Conservation (phyloP, 495 filamentous ascomycete species). For the Tuber brumale region DNA sequence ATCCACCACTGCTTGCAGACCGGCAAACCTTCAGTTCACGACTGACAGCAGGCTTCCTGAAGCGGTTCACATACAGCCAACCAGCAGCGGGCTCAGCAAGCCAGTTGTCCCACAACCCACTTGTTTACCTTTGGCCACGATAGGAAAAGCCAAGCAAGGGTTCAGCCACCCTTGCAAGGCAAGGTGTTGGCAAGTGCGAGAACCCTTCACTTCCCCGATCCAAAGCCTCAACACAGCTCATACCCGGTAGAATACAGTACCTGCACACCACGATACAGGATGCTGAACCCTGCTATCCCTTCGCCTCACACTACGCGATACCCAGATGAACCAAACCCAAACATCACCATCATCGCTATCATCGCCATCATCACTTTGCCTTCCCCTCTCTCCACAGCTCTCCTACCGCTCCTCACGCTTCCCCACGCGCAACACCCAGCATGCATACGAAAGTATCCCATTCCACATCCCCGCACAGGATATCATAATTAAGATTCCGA, state of each 20-base stretch:
- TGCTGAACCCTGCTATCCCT: background rate
- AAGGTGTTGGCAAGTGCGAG: background rate
- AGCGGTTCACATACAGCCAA: background rate
- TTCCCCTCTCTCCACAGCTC: background rate
- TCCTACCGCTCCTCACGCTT: background rate
- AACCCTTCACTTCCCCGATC: background rate
- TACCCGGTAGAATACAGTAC: background rate
- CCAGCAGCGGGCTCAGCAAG: background rate
- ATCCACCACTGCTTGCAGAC: background rate
- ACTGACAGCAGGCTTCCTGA: background rate
- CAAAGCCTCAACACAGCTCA: background rate
- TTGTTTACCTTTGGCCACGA: constrained; percentile 1
- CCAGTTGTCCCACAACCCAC: background rate
- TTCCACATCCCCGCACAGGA: background rate
- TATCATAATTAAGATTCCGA: background rate
- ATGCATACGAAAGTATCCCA: background rate
- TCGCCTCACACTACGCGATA: background rate
- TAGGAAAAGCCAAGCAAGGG: constrained; percentile 1
- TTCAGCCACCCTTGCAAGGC: background rate
- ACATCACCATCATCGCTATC: background rate
- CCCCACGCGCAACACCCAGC: background rate
- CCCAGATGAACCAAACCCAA: background rate
- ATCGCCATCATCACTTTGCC: background rate
- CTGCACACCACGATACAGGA: background rate
- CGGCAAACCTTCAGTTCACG: background rate